A percentile compares a stretch with the other conserved stretches of the same genome.
Evolutionary conservation across 305 asterid species (phyloP).

Genomic region (Solanum hybrid): DNA sequence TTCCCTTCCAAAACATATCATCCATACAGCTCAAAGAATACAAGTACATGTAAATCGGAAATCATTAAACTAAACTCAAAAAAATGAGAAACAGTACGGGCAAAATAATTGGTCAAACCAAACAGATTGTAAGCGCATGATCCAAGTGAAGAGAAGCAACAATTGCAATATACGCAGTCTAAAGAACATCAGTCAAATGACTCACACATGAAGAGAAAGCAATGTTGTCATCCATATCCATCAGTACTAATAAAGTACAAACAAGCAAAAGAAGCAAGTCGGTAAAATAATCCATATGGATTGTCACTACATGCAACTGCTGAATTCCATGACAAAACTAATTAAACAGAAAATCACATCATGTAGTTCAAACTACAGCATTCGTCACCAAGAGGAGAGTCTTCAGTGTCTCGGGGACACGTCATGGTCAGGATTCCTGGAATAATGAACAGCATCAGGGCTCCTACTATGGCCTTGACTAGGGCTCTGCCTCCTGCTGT

Average conservation of each 20-base stretch:
- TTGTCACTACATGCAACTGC: not conserved
- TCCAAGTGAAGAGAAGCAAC: not conserved
- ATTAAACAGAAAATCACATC: not conserved
- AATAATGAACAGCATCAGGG: slow-evolving; percentile 23
- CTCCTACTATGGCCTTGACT: slow-evolving; percentile 29
- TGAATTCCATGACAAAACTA: not conserved
- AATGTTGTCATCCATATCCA: not conserved
- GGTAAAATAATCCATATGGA: not conserved
- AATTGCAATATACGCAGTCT: not conserved
- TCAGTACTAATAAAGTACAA: not conserved
- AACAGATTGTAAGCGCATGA: not conserved
- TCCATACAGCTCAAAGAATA: no score
- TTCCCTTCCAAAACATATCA: no score
- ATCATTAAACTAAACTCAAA: not conserved
- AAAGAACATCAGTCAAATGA: not conserved
- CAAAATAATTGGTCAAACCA: not conserved
- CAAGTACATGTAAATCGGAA: no score
- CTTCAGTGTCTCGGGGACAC: slow-evolving; percentile 40
- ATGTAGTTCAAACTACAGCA: not conserved
- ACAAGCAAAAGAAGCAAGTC: not conserved
- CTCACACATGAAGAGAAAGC: not conserved
- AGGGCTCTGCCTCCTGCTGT: slow-evolving; percentile 19
- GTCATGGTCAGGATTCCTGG: slow-evolving; percentile 30
- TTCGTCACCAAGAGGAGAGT: not conserved
- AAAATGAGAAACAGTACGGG: not conserved